These are phyloP conservation scores for Cladosporium sp. DNA, from an alignment of 2,329 filamentous ascomycete genomes.

Conservation along the genomic window DNA sequence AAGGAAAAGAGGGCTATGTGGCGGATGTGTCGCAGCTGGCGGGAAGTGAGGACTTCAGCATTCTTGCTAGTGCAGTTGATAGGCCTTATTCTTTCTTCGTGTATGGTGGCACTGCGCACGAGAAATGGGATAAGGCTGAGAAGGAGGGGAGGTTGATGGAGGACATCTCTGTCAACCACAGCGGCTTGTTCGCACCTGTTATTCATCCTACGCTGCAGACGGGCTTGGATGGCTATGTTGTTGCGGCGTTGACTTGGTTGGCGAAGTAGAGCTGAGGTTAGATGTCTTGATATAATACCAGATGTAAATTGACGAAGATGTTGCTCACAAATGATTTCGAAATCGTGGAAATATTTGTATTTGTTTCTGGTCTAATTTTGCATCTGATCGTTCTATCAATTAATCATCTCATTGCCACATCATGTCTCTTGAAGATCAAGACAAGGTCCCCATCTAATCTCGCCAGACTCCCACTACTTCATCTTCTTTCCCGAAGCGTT, in stretches of 20 bases:
- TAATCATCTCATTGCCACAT: neutral
- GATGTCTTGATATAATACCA: no score
- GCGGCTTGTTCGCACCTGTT: conserved; percentile 54
- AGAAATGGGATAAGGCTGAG: conserved; percentile 48
- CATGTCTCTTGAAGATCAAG: neutral
- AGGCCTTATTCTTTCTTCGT: conserved; percentile 54
- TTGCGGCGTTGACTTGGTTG: conserved; percentile 33
- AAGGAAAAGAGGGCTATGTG: conserved; percentile 32
- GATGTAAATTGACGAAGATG: neutral
- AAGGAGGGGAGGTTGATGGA: conserved; percentile 41
- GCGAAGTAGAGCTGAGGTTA: conserved; percentile 15
- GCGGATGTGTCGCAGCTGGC: conserved; percentile 39
- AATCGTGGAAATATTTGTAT: no score
- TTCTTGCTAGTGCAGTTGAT: conserved; percentile 48
- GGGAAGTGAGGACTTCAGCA: conserved; percentile 57
- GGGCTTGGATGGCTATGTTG: conserved; percentile 41
- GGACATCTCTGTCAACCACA: conserved; percentile 58
- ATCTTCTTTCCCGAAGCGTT: conserved; percentile 18
- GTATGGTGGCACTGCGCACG: conserved; percentile 51
- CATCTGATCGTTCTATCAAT: neutral
- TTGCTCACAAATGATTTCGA: neutral
- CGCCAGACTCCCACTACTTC: conserved; percentile 9
- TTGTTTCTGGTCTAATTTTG: no score
- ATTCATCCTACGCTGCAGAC: conserved; percentile 55
- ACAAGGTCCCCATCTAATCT: neutral